Conservation (phyloP, 441 rosid species). For the Hura crepitans region DNA sequence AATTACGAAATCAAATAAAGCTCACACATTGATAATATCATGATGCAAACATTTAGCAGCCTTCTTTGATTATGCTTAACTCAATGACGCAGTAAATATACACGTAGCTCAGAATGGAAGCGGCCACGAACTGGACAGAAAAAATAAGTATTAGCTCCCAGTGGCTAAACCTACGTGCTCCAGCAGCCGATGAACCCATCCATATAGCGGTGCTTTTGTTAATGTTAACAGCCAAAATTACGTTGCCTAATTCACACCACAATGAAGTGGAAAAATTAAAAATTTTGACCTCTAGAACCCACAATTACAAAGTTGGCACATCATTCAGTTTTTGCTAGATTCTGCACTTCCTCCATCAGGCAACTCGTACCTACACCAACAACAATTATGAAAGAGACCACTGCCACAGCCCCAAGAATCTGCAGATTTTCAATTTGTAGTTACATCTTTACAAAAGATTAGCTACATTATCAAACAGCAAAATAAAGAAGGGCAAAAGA, state of each 20-base stretch:
- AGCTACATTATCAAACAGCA: neutral
- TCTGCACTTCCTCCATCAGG: neutral
- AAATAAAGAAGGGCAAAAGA: neutral
- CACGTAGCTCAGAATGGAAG: neutral
- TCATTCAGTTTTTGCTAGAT: neutral
- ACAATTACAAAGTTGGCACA: neutral
- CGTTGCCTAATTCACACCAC: neutral
- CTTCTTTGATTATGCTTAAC: neutral
- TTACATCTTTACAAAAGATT: neutral
- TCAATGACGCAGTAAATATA: neutral
- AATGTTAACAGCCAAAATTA: neutral
- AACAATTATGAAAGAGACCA: slow-evolving; percentile 1
- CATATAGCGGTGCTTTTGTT: neutral
- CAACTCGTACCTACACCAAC: neutral
- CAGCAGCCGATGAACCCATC: neutral
- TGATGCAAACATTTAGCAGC: neutral
- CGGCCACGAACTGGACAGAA: too few species aligned
- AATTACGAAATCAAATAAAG: too few species aligned
- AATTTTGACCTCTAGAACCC: too few species aligned
- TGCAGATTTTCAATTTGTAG: neutral
- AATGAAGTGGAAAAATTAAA: neutral
- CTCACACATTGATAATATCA: too few species aligned
- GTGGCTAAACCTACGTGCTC: neutral
- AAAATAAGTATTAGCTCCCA: neutral
- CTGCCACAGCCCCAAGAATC: neutral